phyloP scores from a whole-genome alignment of 228 moss, liverwort and hornwort genomes.

The Sphagnum fallax region DNA sequence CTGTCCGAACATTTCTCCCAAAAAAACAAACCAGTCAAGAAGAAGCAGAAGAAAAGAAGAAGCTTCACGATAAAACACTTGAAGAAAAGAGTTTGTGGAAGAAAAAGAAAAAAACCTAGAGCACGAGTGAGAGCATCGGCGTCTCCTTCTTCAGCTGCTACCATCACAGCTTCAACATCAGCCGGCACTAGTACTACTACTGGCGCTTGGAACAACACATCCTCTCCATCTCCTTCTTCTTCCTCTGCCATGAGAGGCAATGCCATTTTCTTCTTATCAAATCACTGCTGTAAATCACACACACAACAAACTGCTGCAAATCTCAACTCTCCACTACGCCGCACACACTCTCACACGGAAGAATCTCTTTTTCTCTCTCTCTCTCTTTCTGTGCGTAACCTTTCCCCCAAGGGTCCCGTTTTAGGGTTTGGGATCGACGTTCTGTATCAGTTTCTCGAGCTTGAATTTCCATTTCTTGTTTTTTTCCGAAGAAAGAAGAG shows the following conservation, averaged over 20 bases:
- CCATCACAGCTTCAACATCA: conserved; percentile 55
- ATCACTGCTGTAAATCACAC: not conserved
- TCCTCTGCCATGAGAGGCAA: conserved; percentile 29
- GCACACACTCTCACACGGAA: no score
- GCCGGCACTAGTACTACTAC: conserved; percentile 24
- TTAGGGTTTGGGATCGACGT: no score
- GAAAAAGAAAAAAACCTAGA: conserved; percentile 19
- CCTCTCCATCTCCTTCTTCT: conserved; percentile 18
- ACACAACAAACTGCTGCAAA: not conserved
- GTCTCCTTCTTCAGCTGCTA: conserved; percentile 45
- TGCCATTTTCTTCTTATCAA: conserved; percentile 4
- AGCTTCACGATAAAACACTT: not conserved
- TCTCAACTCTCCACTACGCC: no score
- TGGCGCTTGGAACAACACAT: conserved; percentile 23
- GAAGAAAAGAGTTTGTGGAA: not conserved
- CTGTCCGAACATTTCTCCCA: conserved; percentile 10
- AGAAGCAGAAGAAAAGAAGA: not conserved
- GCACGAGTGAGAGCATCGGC: conserved; percentile 38
- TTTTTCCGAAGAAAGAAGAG: no score
- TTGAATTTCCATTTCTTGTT: no score
- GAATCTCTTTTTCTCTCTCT: no score
- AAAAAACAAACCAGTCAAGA: not conserved
- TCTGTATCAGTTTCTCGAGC: no score
- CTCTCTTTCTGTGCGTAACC: no score
- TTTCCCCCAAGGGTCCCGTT: no score